Evolutionary conservation across 2,329 filamentous ascomycete species (phyloP), one percentile per base, ranked within the genome.

Genomic region (Botrytis elliptica): DNA sequence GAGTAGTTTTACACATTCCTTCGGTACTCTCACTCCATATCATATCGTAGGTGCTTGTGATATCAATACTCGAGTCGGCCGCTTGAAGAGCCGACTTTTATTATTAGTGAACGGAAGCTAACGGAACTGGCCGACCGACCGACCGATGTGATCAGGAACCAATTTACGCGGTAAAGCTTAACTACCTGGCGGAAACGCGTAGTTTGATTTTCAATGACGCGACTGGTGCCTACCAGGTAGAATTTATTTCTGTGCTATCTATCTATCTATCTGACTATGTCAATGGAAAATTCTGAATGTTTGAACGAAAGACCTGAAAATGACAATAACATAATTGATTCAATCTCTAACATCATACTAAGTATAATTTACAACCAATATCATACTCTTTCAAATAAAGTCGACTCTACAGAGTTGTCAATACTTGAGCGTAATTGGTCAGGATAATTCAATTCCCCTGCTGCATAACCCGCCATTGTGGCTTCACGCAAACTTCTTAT

Each of bases 401-500:
- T 66, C 16, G 36, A 33, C 33, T 29, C 29, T 22, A 68, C 49
- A 68, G 18, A 68, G 38, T 18, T n/a, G 6, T 42, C 46, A 16
- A 57, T 68, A 55, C 46, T 55, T 38, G 25, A 40, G 25, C n/a
- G 18, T 44, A 59, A 60, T 72, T 68, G 46, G 59, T 14, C 16
- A n/a, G 49, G 14, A 46, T 33, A 44, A 4, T 38, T 55, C 22
- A 22, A 36, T 52, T 63, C 29, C 40, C 46, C n/a, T 20, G 25
- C 25, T 55, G 22, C 66, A 36, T 25, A 57, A 57, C 3, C 44
- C 18, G 20, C 14, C 36, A 79, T 79, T 78, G 78, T 81, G 78
- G 80, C 80, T 79, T 80, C 78, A 71, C 73, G 72, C 74, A 75
- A 69, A 52, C 18, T 80, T 38, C 18, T 77, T 29, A 55, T 55